These are phyloP conservation scores for Phlebiopsis flavidoalba DNA, from an alignment of 768 basidiomycete genomes.

Conservation along the genomic window DNA sequence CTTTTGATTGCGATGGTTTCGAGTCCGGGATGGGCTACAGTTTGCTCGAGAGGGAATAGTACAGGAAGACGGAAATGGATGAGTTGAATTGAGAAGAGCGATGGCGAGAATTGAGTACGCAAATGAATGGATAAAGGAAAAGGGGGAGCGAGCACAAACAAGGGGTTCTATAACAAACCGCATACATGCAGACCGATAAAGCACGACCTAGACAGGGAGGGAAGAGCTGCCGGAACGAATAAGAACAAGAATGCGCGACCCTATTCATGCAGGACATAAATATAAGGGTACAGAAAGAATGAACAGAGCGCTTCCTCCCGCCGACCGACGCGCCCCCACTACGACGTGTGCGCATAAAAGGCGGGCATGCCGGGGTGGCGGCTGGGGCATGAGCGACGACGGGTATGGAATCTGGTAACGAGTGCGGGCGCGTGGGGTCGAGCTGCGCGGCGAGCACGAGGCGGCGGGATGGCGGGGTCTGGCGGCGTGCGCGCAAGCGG, in stretches of 20 bases:
- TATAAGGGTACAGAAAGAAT: slow-evolving; percentile 8
- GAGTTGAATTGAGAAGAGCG: background rate
- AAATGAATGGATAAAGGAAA: background rate
- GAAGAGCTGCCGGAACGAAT: too few relatives aligned
- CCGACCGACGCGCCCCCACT: background rate
- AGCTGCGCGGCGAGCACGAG: slow-evolving; percentile 22
- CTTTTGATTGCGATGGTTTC: background rate
- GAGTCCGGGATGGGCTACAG: background rate
- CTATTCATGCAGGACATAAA: slow-evolving; percentile 3
- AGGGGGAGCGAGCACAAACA: background rate
- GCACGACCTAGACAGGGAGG: too few relatives aligned
- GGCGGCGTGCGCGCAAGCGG: slow-evolving; percentile 24
- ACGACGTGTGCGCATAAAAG: slow-evolving; percentile 11
- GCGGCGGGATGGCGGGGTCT: slow-evolving; percentile 22
- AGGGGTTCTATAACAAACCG: background rate
- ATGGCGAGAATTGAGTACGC: slow-evolving; percentile 10
- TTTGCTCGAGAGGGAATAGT: slow-evolving; percentile 5
- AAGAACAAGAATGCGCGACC: slow-evolving; percentile 1
- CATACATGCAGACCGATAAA: background rate
- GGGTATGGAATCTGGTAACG: slow-evolving; percentile 16
- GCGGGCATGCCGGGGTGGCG: slow-evolving; percentile 4
- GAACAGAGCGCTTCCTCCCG: background rate
- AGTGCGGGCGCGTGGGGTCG: slow-evolving; percentile 31
- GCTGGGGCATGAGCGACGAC: background rate
- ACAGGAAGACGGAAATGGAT: slow-evolving; percentile 1